These are phyloP conservation scores for Pythium utonaiense DNA, from an alignment of 352 stramenopile genomes.

Conservation along the genomic window DNA sequence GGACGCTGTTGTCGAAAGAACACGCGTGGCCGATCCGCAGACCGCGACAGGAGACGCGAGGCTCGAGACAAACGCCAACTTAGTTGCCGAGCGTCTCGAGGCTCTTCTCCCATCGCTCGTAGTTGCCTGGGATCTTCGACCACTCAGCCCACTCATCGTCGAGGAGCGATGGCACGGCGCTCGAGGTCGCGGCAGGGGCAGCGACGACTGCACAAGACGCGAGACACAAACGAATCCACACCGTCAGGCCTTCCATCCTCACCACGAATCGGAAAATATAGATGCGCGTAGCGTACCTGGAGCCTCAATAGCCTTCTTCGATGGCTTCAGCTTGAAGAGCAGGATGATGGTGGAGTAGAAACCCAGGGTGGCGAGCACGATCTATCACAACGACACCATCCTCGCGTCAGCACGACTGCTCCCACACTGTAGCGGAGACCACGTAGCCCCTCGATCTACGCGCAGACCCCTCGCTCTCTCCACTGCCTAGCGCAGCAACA, in stretches of 20 bases:
- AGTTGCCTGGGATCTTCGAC: conserved; percentile 81
- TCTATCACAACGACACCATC: conserved; percentile 34
- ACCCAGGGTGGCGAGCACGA: conserved; percentile 79
- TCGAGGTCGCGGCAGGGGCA: conserved; percentile 34
- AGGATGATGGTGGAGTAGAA: conserved; percentile 79
- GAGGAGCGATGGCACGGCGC: conserved; percentile 76
- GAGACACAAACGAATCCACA: conserved; percentile 16
- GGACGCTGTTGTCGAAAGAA: too few relatives aligned
- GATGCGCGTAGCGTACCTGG: conserved; percentile 31
- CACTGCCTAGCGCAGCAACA: neutral
- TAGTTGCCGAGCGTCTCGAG: conserved; percentile 83
- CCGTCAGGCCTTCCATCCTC: too few relatives aligned
- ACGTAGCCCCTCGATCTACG: neutral
- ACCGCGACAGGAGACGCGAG: neutral
- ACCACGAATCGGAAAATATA: too few relatives aligned
- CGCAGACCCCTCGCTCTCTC: neutral
- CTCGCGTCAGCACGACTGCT: neutral
- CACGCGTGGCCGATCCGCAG: neutral
- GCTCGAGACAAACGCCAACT: conserved; percentile 18
- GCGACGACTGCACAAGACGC: conserved; percentile 36
- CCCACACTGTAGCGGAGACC: too few relatives aligned
- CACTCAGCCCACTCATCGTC: conserved; percentile 86
- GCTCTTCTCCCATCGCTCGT: conserved; percentile 87
- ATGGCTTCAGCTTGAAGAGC: conserved; percentile 84
- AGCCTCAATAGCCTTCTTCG: conserved; percentile 64